Base-by-base conservation (phyloP, 345 rosid genomes). In the Ricinus communis region DNA sequence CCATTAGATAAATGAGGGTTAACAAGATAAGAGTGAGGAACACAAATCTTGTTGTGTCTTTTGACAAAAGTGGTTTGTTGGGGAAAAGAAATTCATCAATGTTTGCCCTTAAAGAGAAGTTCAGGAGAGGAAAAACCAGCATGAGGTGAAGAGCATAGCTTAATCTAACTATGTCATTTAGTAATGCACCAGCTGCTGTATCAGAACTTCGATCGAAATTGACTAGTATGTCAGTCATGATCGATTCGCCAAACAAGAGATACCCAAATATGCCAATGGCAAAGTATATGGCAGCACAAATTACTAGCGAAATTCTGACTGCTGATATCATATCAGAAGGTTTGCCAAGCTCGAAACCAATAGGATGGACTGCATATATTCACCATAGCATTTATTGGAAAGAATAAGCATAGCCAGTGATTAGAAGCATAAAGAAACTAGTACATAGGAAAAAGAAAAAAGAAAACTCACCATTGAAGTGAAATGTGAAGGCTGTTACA, bases 401-500 rank as follows among this genome's bases (percentile, higher is more conserved):
- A 41, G 27, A 24, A 66, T 8, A 45, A 2, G 6, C 18, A 16
- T 5, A 68, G 5, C 13, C 47, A 5, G 5, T 19, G 40, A 8
- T 59, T n/a, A 59, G 21, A 13, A 56, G 57, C 57, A 7, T 6
- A 21, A 9, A 21, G 40, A 59, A 56, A 59, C 18, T 31, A 31
- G 12, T 7, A 15, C 18, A 19, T 31, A 21, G 8, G 5, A 40
- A 40, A 60, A 40, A 10, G 33, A 63, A 0, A 25, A 43, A 31
- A 0, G 12, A 5, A 36, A 45, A 4, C 82, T 81, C 60, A 87
- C 97, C 91, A 72, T 91, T 94, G 76, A 91, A 94, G 79, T 94
- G 98, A 76, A 91, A 94, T 2, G 93, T 90, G 82, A 91, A 94
- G 72, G 97, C 92, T 21, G 95, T 91, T 5, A 94, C 95, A 16